Evolutionary conservation across 768 basidiomycete species (phyloP).

Genomic region (Collybiopsis luxurians): DNA sequence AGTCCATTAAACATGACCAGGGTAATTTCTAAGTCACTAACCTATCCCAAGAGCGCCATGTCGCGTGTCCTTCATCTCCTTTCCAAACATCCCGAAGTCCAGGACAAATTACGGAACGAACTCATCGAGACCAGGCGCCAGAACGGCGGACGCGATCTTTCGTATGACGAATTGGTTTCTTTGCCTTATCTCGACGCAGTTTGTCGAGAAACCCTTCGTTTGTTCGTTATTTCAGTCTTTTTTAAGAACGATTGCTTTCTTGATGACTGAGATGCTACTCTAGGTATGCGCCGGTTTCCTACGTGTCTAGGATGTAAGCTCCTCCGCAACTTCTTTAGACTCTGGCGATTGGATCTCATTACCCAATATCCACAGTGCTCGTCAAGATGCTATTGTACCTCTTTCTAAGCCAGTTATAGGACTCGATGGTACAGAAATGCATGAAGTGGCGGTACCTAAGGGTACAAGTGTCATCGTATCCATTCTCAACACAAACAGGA

Average conservation of each 20-base stretch:
- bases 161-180: constrained; percentile 33
- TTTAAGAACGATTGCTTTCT: too few relatives aligned
- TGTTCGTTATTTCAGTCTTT: constrained; percentile 22
- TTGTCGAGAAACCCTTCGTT: constrained; percentile 36
- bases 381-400: constrained; percentile 31
- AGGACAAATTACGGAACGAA: constrained; percentile 34
- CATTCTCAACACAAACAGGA: constrained; percentile 28
- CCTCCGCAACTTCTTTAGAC: too few relatives aligned
- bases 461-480: constrained; percentile 25
- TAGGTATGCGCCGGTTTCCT: constrained; percentile 25
- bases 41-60: constrained; percentile 23
- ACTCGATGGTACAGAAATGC: constrained; percentile 22
- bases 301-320: constrained; percentile 22
- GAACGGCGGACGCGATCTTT: constrained; percentile 21
- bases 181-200: constrained; percentile 39
- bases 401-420: constrained; percentile 29
- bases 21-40: too few relatives aligned
- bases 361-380: constrained; percentile 19
- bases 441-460: constrained; percentile 23
- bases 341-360: too few relatives aligned
- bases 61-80: constrained; percentile 30
- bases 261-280: neutral
- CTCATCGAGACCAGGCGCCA: constrained; percentile 23
- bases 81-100: constrained; percentile 30
- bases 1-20: neutral